Conservation (phyloP, 2,329 filamentous ascomycete genomes). For the Colletotrichum camelliae region DNA sequence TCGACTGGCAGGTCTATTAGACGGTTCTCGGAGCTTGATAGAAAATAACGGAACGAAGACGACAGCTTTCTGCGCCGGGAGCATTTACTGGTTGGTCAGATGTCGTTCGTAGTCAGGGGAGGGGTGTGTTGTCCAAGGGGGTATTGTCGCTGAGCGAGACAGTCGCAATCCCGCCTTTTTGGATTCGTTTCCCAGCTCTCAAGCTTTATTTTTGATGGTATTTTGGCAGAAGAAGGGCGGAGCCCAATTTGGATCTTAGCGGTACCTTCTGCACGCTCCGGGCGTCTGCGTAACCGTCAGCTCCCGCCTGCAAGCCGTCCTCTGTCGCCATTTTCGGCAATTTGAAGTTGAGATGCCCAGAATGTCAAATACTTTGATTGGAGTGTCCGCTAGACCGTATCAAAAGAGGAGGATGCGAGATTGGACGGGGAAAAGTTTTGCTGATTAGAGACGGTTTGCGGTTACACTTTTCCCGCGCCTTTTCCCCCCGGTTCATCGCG, state of each 20-base stretch:
- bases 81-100: neutral
- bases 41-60: neutral
- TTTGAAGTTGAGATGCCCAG: slow-evolving; percentile 9
- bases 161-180: slow-evolving; percentile 20
- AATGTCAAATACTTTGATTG: neutral
- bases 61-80: neutral
- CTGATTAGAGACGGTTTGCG: neutral
- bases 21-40: neutral
- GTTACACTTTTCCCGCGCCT: neutral
- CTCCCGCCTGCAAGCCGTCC: neutral
- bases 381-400: neutral
- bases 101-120: neutral
- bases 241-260: slow-evolving; percentile 8
- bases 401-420: neutral
- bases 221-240: slow-evolving; percentile 14
- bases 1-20: neutral
- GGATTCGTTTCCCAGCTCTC: slow-evolving; percentile 2
- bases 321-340: neutral
- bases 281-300: slow-evolving; percentile 9
- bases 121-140: neutral
- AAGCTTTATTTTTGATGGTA: slow-evolving; percentile 11
- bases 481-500: neutral
- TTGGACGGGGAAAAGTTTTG: neutral
- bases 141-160: slow-evolving; percentile 9
- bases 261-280: neutral